A percentile compares a stretch with the other conserved stretches of the same genome.
Conservation (phyloP, 1,284 basidiomycete species). For the Ganoderma resinaceum region DNA sequence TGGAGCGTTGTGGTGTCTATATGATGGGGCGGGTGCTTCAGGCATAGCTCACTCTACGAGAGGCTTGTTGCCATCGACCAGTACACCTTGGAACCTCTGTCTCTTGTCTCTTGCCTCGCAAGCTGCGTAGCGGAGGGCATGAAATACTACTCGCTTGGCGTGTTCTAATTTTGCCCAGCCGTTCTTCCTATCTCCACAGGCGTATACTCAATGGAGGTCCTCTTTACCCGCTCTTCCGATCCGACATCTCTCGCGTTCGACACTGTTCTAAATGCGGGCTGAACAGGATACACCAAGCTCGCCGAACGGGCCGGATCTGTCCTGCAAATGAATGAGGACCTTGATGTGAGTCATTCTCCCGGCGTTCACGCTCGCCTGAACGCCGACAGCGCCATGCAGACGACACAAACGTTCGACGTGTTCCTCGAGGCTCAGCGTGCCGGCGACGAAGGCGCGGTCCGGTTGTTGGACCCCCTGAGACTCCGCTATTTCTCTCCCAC, state of each 20-base stretch:
- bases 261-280: neutral
- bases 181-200: neutral
- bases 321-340: slow-evolving; percentile 68
- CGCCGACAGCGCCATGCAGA: slow-evolving; percentile 48
- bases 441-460: slow-evolving; percentile 53
- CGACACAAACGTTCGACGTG: slow-evolving; percentile 60
- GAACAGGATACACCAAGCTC: slow-evolving; percentile 72
- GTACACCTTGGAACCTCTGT: neutral
- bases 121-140: neutral
- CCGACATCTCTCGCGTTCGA: neutral
- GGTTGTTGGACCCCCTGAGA: slow-evolving; percentile 59
- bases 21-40: neutral
- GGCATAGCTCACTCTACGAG: neutral
- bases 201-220: neutral
- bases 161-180: neutral
- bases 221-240: neutral
- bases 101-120: too few species aligned
- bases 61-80: too few species aligned
- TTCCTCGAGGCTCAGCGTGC: slow-evolving; percentile 57
- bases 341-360: slow-evolving; percentile 65
- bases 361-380: neutral
- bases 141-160: neutral
- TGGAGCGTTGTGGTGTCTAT: too few species aligned
- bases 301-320: slow-evolving; percentile 80
- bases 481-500: slow-evolving; percentile 77